Evolutionary conservation across 2,329 filamentous ascomycete species (phyloP), one percentile per base, ranked within the genome.

Genomic region (Chaetomium strumarium): DNA sequence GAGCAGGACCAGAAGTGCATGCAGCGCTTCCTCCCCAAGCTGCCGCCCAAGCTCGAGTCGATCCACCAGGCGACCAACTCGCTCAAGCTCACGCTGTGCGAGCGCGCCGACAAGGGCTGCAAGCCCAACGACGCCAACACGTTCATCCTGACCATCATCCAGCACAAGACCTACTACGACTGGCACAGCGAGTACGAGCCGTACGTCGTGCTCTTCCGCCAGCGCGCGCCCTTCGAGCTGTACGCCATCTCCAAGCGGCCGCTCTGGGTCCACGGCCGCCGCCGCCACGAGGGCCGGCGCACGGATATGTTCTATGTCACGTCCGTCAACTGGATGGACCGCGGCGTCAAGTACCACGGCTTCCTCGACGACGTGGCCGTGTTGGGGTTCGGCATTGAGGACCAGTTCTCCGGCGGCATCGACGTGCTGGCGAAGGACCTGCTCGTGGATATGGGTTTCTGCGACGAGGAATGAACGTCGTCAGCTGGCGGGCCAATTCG

Each of bases 11-110:
- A 67, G 11, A 57, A 62, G 33, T 83, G 80, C 59, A 60, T 81
- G 50, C 62, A 57, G 1, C 71, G 64, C 34, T 74, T 73, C 56
- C 66, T 81, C 49, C 77, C 78, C 0, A 57, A 62, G 12, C 48
- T 70, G 0, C 59, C 61, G 0, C 55, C 60, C 0, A 53, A 67
- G 3, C 55, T 69, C 19, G 75, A 79, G 61, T 75, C 71, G 0
- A 73, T 82, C 30, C 80, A 83, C 59, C 80, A 84, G 62, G 75
- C 80, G 6, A 82, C 78, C 17, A 84, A 84, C 62, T 79, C 78
- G 2, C 68, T 83, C 0, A 65, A 72, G 1, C 65, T 83, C 36
- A 83, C 79, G 2, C 66, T 81, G 48, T 83, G 80, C 66, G 65
- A 67, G 9, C 70, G 75, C 2, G 57, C 66, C 2, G 77, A 82